A percentile compares a stretch with the other conserved stretches of the same genome.
phyloP scores from a whole-genome alignment of 495 filamentous ascomycete species.

The Daldinia grandis region DNA sequence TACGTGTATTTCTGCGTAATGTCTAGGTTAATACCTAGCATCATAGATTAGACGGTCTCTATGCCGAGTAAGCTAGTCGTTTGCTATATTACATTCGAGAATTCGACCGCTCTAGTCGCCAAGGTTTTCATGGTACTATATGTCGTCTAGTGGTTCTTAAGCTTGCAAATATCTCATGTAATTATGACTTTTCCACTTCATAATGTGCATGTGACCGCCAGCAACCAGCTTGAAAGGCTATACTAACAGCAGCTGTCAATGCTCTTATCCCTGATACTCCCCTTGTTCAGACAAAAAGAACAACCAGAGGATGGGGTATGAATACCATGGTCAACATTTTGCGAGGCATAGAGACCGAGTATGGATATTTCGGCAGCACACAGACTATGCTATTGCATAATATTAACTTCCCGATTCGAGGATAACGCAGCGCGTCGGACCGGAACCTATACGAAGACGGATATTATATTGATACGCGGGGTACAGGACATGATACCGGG shows the following conservation, averaged over 20 bases:
- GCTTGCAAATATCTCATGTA: neutral
- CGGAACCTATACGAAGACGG: neutral
- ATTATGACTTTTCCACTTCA: neutral
- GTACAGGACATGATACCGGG: conserved; percentile 24
- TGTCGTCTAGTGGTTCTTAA: neutral
- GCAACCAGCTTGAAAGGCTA: neutral
- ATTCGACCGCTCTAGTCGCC: neutral
- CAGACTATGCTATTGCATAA: conserved; percentile 11
- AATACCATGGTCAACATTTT: neutral
- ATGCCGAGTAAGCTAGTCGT: neutral
- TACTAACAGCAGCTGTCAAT: neutral
- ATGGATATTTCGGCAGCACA: neutral
- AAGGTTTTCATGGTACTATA: neutral
- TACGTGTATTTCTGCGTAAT: neutral
- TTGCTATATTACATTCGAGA: neutral
- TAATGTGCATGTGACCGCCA: neutral
- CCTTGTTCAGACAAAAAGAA: neutral
- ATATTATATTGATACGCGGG: conserved; percentile 12
- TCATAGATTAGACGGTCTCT: neutral
- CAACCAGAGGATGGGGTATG: neutral
- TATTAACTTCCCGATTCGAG: neutral
- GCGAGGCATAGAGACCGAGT: neutral
- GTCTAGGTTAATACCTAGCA: neutral
- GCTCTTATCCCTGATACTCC: neutral
- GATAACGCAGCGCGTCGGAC: neutral